Evolutionary conservation across 2,329 filamentous ascomycete genomes (phyloP), one percentile per base, ranked within the genome.

Genomic region (Cyclaneusma minus): DNA sequence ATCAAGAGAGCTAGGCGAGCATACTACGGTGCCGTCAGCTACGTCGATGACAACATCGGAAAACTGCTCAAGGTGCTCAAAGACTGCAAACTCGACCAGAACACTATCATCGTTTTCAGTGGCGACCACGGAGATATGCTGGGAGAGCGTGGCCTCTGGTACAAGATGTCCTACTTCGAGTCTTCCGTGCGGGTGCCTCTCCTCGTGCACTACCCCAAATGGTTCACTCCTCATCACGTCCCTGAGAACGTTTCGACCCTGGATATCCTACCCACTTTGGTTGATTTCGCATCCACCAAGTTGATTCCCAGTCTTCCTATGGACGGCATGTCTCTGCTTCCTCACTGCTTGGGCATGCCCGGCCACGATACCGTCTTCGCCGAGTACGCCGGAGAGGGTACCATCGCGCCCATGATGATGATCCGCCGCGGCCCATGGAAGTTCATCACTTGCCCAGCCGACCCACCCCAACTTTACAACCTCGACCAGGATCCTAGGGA

Each of bases 131-230:
- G 85, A 29, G 85, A 94, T 52, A 94, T 94, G 85, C 68, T 94
- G 6, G 85, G 85, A 32, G 85, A 94, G 59, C 74, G 83, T 28
- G 79, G 80, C 5, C 59, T 94, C 24, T 94, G 85, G 85, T 85
- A 93, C 62, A 94, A 94, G 64, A 94, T 94, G 85, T 83, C 72
- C 46, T 94, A 89, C 66, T 93, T 84, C 43, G 85, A 94, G 62
- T 76, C 76, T 21, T 92, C 83, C 8, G 82, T 83, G 23, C 77
- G 85, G 15, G 85, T 94, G 13, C 85, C 85, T 2, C 73, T 94
- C 47, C 62, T 94, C 37, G 66, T 93, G 48, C 76, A 83, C 51
- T 72, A 85, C 42, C 85, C 85, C 14, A 62, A 72, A 41, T 65
- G 64, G 34, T 92, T 87, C 51, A 49, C 62, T 9, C 74, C 84